Conservation (phyloP, 1,284 basidiomycete genomes). For the Quambalaria eucalypti region DNA sequence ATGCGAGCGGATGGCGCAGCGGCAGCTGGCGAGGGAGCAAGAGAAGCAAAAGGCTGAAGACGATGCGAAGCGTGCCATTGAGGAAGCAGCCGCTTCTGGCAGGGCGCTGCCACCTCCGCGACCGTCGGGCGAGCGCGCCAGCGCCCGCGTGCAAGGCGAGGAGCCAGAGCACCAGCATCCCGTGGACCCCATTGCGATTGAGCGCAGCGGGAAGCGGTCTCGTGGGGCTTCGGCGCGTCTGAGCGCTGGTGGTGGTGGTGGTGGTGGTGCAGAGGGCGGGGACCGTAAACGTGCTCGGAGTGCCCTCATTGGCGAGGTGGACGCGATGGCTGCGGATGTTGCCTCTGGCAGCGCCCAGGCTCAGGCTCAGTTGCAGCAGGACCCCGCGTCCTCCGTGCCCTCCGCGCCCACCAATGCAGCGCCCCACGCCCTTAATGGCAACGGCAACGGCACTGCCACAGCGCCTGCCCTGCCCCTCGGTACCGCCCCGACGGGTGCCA, state of each 20-base stretch:
- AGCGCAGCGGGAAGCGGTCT: slow-evolving; percentile 20
- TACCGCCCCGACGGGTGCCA: no score
- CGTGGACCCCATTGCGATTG: slow-evolving; percentile 17
- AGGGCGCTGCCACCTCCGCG: slow-evolving; percentile 35
- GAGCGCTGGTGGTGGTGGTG: no score
- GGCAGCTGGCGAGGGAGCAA: slow-evolving; percentile 60
- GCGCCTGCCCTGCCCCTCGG: no score
- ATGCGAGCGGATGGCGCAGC: slow-evolving; percentile 75
- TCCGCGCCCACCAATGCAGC: neutral
- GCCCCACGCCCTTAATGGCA: no score
- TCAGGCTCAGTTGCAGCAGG: neutral
- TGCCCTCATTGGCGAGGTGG: neutral
- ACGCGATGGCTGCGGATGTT: neutral
- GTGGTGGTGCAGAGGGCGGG: neutral
- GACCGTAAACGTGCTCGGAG: neutral
- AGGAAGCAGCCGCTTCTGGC: slow-evolving; percentile 35
- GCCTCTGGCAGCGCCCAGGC: neutral
- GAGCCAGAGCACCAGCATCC: slow-evolving; percentile 54
- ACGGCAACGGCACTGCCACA: no score
- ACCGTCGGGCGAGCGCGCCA: slow-evolving; percentile 28
- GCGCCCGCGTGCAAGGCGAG: slow-evolving; percentile 61
- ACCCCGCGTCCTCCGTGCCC: neutral
- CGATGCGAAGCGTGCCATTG: slow-evolving; percentile 49
- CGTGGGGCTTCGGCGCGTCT: slow-evolving; percentile 12
- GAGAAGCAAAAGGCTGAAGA: slow-evolving; percentile 53